phyloP scores from a whole-genome alignment of 1,284 basidiomycete species.

The Hypsizygus ulmarius region DNA sequence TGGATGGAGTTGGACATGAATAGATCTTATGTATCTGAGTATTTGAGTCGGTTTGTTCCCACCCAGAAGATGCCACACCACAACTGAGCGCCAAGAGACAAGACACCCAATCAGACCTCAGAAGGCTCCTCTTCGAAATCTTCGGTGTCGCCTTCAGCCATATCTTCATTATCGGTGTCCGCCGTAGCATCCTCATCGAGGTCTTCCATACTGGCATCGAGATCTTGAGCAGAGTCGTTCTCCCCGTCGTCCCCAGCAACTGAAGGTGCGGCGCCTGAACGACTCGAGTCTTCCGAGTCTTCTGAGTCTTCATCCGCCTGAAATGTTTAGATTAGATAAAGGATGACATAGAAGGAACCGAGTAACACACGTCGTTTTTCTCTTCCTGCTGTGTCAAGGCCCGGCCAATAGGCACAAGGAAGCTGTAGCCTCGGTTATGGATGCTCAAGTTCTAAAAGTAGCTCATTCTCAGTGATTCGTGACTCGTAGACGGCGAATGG shows the following conservation, averaged over 20 bases:
- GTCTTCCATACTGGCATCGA: conserved; percentile 73
- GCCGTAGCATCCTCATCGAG: conserved; percentile 56
- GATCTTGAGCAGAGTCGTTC: conserved; percentile 53
- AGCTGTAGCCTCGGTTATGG: conserved; percentile 63
- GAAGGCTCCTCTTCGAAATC: conserved; percentile 39
- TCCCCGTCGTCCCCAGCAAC: conserved; percentile 52
- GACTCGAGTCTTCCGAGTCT: conserved; percentile 40
- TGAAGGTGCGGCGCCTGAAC: conserved; percentile 37
- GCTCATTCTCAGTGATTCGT: conserved; percentile 7
- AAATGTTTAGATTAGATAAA: background rate
- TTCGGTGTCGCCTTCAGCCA: conserved; percentile 41
- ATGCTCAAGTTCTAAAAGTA: conserved; percentile 51
- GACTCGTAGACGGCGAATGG: background rate
- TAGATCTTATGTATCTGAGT: conserved; percentile 9
- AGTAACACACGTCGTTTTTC: conserved; percentile 69
- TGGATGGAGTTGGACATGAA: conserved; percentile 2
- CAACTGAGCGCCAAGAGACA: background rate
- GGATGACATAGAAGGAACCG: background rate
- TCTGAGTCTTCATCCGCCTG: conserved; percentile 45
- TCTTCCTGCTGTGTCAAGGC: conserved; percentile 74
- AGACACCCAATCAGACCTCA: conserved; percentile 20
- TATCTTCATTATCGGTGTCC: conserved; percentile 38
- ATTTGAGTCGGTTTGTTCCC: background rate
- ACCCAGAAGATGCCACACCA: background rate
- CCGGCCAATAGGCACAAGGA: conserved; percentile 70